Conservation (phyloP, 2,329 filamentous ascomycete genomes). For the Mariannaea elegans region DNA sequence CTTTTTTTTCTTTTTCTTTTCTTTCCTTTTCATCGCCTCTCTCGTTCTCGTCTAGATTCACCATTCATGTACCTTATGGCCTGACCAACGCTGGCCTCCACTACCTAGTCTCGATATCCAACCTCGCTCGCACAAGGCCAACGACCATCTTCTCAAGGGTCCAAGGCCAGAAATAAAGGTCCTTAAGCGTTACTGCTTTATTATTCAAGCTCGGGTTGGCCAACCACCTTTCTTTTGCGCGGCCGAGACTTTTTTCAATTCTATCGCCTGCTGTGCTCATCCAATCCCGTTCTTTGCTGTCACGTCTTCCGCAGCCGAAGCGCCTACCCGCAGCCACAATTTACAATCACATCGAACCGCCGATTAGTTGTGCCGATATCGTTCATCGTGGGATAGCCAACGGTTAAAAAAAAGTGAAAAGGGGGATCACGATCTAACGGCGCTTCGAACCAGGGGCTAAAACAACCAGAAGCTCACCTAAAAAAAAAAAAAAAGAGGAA, state of each 20-base stretch:
- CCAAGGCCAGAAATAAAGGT: background rate
- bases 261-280: background rate
- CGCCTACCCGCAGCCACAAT: slow-evolving; percentile 2
- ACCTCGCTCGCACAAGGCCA: background rate
- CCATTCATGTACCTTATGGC: slow-evolving; percentile 17
- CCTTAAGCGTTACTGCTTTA: background rate
- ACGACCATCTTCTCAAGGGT: background rate
- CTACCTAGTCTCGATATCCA: background rate
- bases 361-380: background rate
- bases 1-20: slow-evolving; percentile 6
- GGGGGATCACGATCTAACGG: background rate
- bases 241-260: background rate
- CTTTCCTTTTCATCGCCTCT: background rate
- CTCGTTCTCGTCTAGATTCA: background rate
- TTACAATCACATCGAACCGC: background rate
- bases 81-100: slow-evolving; percentile 24
- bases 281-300: background rate
- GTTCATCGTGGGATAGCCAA: background rate
- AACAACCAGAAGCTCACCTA: background rate
- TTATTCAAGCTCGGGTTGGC: background rate
- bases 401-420: background rate
- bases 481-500: slow-evolving; percentile 1
- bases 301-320: background rate
- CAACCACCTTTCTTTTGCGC: background rate
- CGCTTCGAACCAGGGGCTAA: slow-evolving; percentile 4